Conservation (phyloP, 192 early-diverging fungal species). For the Glomus cerebriforme region DNA sequence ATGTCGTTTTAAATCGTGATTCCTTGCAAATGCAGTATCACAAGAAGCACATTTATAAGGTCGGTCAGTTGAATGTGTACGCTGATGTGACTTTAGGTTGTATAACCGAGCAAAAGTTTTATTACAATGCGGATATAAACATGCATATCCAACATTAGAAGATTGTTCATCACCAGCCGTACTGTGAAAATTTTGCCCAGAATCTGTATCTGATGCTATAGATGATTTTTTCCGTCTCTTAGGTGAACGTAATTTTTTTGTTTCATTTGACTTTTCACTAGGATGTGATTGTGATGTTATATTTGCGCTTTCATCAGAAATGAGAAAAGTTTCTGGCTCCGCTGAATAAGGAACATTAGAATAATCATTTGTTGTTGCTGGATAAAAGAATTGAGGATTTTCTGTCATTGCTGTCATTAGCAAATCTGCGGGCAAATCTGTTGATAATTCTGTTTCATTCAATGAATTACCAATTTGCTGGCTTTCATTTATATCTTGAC, state of each 20-base stretch:
- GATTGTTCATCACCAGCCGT: background rate
- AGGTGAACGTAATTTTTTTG: background rate
- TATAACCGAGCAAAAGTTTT: slow-evolving; percentile 85
- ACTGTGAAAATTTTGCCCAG: background rate
- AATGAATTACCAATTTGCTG: background rate
- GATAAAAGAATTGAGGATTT: slow-evolving; percentile 10
- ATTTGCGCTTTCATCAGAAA: slow-evolving; percentile 5
- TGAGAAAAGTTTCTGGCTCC: background rate
- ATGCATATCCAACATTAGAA: slow-evolving; percentile 3
- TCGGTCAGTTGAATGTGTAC: slow-evolving; percentile 76
- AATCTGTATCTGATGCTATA: background rate
- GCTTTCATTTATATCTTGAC: background rate
- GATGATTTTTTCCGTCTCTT: slow-evolving; percentile 1
- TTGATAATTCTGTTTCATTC: background rate
- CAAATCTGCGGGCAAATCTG: background rate
- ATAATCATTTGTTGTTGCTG: slow-evolving; percentile 7
- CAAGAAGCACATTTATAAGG: slow-evolving; percentile 71
- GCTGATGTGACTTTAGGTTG: slow-evolving; percentile 83
- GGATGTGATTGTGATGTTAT: too few relatives aligned
- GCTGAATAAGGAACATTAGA: slow-evolving; percentile 3
- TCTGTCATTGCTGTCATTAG: slow-evolving; percentile 8
- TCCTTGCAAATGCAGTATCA: slow-evolving; percentile 67
- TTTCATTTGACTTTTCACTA: background rate
- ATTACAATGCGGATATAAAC: slow-evolving; percentile 68
- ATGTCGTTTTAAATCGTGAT: slow-evolving; percentile 81